phyloP scores from a whole-genome alignment of 2,329 filamentous ascomycete species.

The Penicillium sp. region DNA sequence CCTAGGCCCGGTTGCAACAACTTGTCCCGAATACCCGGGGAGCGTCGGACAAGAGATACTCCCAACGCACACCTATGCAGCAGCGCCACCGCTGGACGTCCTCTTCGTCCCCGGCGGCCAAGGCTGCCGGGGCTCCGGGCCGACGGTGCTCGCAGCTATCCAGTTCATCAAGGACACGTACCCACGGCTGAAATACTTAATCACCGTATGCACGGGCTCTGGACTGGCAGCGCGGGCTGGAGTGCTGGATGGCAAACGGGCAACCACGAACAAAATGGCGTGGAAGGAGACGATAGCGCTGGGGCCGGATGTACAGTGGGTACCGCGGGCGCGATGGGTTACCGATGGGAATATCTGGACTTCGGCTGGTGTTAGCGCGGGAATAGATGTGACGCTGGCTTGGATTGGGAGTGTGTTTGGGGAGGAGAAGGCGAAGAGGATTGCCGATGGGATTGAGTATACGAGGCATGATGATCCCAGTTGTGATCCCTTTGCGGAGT shows the following conservation, averaged over 20 bases:
- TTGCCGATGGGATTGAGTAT: constrained; percentile 59
- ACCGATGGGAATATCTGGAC: constrained; percentile 66
- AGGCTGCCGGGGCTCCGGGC: constrained; percentile 42
- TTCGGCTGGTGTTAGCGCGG: constrained; percentile 62
- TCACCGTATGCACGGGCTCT: constrained; percentile 67
- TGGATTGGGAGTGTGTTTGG: constrained; percentile 58
- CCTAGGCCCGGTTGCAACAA: constrained; percentile 34
- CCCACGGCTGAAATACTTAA: constrained; percentile 53
- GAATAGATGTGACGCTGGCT: constrained; percentile 61
- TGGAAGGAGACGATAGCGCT: constrained; percentile 52
- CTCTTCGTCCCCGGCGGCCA: constrained; percentile 65
- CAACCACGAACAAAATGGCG: constrained; percentile 65
- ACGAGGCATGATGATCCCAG: constrained; percentile 51
- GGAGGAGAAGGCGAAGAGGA: constrained; percentile 46
- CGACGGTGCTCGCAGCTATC: constrained; percentile 37
- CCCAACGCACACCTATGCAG: constrained; percentile 56
- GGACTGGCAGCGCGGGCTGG: constrained; percentile 59
- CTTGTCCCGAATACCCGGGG: constrained; percentile 24
- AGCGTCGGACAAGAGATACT: constrained; percentile 37
- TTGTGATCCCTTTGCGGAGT: constrained; percentile 56
- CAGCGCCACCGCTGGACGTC: constrained; percentile 57
- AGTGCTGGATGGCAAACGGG: constrained; percentile 58
- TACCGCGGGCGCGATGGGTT: constrained; percentile 62
- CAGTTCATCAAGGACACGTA: constrained; percentile 49
- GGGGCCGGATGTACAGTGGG: constrained; percentile 58